Percentiles rank a stretch among this genome's conserved stretches.
phyloP scores from a whole-genome alignment of 768 basidiomycete species.

The Termitomyces sp. region DNA sequence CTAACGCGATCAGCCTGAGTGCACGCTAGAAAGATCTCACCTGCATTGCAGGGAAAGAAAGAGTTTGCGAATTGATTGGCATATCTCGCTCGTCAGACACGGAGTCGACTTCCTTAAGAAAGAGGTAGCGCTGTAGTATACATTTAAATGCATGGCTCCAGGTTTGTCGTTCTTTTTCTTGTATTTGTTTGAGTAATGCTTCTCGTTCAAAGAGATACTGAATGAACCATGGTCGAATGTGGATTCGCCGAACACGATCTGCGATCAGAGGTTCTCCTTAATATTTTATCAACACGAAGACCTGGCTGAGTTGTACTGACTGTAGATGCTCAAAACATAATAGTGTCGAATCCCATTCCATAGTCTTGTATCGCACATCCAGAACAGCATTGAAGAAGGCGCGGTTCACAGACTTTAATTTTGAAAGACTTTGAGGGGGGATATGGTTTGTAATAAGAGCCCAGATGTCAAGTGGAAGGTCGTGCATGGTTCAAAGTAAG shows the following conservation, averaged over 20 bases:
- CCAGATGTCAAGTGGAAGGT: conserved; percentile 34
- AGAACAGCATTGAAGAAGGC: conserved; percentile 28
- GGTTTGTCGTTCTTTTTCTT: neutral
- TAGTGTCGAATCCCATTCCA: too few relatives aligned
- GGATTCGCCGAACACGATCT: conserved; percentile 27
- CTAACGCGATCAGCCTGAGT: too few relatives aligned
- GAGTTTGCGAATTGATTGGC: conserved; percentile 25
- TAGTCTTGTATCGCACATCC: conserved; percentile 25
- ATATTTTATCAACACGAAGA: neutral
- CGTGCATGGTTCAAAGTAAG: conserved; percentile 13
- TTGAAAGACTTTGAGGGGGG: conserved; percentile 4
- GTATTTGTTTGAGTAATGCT: conserved; percentile 3
- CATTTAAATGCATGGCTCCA: neutral
- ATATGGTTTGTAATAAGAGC: conserved; percentile 22
- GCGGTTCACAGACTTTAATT: conserved; percentile 29
- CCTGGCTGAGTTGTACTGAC: conserved; percentile 16
- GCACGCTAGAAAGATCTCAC: too few relatives aligned
- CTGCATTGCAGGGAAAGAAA: conserved; percentile 25
- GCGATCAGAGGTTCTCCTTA: conserved; percentile 29
- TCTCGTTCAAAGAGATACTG: conserved; percentile 27
- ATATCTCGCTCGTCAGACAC: conserved; percentile 22
- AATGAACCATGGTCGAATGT: conserved; percentile 38
- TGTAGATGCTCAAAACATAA: conserved; percentile 25
- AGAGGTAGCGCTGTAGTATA: neutral
- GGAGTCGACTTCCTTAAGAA: neutral